A percentile compares a stretch with the other conserved stretches of the same genome.
These are phyloP conservation scores for Triticum turgidum DNA, from an alignment of 176 grass and related monocot genomes.

Conservation along the genomic window DNA sequence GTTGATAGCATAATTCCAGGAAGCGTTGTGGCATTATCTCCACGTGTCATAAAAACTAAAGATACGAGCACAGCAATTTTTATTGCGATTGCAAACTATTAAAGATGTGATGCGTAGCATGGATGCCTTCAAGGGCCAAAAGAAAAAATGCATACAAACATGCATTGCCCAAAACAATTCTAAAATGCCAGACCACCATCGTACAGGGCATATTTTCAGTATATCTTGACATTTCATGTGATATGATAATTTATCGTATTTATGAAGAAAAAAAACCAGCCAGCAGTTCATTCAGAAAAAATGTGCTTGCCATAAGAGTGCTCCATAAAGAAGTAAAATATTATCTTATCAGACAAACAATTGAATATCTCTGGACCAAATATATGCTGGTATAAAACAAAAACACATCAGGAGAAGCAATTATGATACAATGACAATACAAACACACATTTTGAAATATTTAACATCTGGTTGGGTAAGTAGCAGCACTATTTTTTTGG, in stretches of 20 bases:
- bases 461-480: neutral
- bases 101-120: neutral
- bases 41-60: neutral
- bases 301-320: neutral
- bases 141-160: neutral
- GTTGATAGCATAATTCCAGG: neutral
- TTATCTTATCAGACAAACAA: neutral
- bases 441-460: neutral
- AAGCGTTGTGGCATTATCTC: neutral
- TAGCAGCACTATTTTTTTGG: neutral
- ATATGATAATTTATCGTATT: neutral
- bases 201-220: constrained; percentile 11
- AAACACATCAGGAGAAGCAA: neutral
- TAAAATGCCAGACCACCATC: neutral
- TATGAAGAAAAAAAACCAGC: neutral
- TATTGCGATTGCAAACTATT: neutral
- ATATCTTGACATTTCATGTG: neutral
- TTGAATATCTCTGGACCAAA: neutral
- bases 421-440: neutral
- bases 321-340: constrained; percentile 1
- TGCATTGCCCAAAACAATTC: neutral
- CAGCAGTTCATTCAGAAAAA: neutral
- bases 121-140: neutral
- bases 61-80: neutral
- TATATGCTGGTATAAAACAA: constrained; percentile 2